These are phyloP conservation scores for Hericium erinaceus DNA, from an alignment of 768 basidiomycete species.

Conservation along the genomic window DNA sequence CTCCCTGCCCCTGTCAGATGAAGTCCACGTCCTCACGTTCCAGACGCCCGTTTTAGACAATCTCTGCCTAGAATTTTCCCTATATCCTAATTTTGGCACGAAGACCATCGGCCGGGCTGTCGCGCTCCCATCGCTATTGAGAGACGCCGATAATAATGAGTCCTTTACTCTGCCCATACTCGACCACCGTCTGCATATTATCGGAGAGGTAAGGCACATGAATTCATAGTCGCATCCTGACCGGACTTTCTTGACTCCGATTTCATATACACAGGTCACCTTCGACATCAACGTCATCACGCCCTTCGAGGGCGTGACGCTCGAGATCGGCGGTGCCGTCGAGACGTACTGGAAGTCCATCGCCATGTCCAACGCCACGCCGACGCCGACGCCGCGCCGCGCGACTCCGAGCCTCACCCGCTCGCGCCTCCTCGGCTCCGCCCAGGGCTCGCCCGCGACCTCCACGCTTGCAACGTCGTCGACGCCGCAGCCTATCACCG, in stretches of 20 bases:
- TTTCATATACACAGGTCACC: slow-evolving; percentile 47
- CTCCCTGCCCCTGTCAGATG: slow-evolving; percentile 70
- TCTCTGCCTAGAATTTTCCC: slow-evolving; percentile 82
- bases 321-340: slow-evolving; percentile 89
- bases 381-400: slow-evolving; percentile 15
- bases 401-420: slow-evolving; percentile 18
- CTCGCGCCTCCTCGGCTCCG: slow-evolving; percentile 21
- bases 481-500: slow-evolving; percentile 53
- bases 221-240: background rate
- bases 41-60: slow-evolving; percentile 68
- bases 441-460: slow-evolving; percentile 55
- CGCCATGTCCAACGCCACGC: slow-evolving; percentile 31
- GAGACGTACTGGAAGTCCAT: slow-evolving; percentile 99
- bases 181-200: slow-evolving; percentile 86
- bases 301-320: slow-evolving; percentile 84
- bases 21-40: slow-evolving; percentile 71
- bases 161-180: slow-evolving; percentile 68
- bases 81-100: slow-evolving; percentile 96
- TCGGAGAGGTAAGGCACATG: slow-evolving; percentile 67
- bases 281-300: slow-evolving; percentile 84
- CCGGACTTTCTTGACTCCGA: background rate
- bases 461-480: slow-evolving; percentile 36
- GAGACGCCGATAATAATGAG: slow-evolving; percentile 42
- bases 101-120: slow-evolving; percentile 93
- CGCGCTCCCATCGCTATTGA: slow-evolving; percentile 68